phyloP scores from a whole-genome alignment of 768 basidiomycete genomes.

The Cyclocybe cylindracea region DNA sequence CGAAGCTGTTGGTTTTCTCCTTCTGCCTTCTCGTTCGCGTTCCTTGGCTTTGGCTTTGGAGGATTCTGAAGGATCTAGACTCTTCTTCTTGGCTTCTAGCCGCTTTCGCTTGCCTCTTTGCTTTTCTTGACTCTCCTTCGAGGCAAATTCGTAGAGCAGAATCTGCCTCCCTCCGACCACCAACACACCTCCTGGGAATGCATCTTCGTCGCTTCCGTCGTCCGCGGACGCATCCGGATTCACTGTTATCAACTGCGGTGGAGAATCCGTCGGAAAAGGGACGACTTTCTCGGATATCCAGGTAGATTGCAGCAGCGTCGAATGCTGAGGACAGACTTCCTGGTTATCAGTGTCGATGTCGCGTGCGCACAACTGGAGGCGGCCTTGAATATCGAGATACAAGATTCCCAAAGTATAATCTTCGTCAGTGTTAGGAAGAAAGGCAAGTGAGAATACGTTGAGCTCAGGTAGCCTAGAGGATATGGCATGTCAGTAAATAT shows the following conservation, averaged over 20 bases:
- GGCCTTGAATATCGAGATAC: conserved; percentile 60
- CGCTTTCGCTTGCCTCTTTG: conserved; percentile 56
- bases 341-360: conserved; percentile 49
- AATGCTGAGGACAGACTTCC: conserved; percentile 52
- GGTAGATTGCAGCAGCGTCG: conserved; percentile 52
- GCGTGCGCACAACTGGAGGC: conserved; percentile 64
- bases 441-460: conserved; percentile 67
- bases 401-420: conserved; percentile 65
- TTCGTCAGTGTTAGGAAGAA: conserved; percentile 49
- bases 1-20: conserved; percentile 52
- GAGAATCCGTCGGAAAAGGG: conserved; percentile 39
- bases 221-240: conserved; percentile 27
- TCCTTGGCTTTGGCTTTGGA: conserved; percentile 57
- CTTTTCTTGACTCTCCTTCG: conserved; percentile 47
- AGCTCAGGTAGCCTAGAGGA: conserved; percentile 57
- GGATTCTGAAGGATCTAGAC: conserved; percentile 39
- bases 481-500: conserved; percentile 6
- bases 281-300: conserved; percentile 51
- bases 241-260: conserved; percentile 43
- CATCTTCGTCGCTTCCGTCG: conserved; percentile 27
- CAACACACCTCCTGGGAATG: conserved; percentile 66
- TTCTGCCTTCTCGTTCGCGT: conserved; percentile 51
- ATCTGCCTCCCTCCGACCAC: conserved; percentile 70
- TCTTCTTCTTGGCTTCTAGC: conserved; percentile 51
- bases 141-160: conserved; percentile 59